Evolutionary conservation across 2,329 filamentous ascomycete species (phyloP), one percentile per base, ranked within the genome.

Genomic region (Trichoderma harzianum): DNA sequence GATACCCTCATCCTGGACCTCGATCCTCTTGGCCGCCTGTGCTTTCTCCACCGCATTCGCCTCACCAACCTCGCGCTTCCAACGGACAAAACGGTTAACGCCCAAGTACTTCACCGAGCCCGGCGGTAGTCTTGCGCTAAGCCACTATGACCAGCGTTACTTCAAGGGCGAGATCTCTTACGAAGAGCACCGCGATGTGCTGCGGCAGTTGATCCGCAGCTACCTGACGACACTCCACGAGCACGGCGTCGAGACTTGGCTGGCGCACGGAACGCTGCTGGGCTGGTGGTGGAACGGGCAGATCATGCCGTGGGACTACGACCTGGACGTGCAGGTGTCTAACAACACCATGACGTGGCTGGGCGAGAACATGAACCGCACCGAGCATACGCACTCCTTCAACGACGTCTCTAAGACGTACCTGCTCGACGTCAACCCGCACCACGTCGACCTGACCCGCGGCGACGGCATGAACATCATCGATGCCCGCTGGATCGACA

Each of bases 221-320:
- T 96, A 96, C 82, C 86, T 96, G 58, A 85, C 86, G 60, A 90
- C 88, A 70, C 91, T 93, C 80, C 83, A 85, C 58, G 84, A 87
- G 21, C 84, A 91, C 69, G 88, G 89, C 7, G 82, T 94, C 73
- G 92, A 95, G 81, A 95, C 93, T 0, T 96, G 93, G 93, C 89
- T 97, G 72, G 93, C 93, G 51, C 93, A 97, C 80, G 93, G 93
- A 63, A 94, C 93, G 5, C 83, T 96, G 64, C 84, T 97, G 26
- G 93, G 93, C 14, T 97, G 93, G 93, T 96, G 92, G 92, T 97
- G 93, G 93, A 95, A 94, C 79, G 87, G 85, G 55, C 82, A 89
- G 81, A 90, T 93, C 78, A 89, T 95, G 83, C 92, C 93, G 0
- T 95, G 93, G 93, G 93, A 96, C 80, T 92, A 90, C 84, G 93